phyloP scores from a whole-genome alignment of 1,284 basidiomycete species.

The Apiotrichum sp. region DNA sequence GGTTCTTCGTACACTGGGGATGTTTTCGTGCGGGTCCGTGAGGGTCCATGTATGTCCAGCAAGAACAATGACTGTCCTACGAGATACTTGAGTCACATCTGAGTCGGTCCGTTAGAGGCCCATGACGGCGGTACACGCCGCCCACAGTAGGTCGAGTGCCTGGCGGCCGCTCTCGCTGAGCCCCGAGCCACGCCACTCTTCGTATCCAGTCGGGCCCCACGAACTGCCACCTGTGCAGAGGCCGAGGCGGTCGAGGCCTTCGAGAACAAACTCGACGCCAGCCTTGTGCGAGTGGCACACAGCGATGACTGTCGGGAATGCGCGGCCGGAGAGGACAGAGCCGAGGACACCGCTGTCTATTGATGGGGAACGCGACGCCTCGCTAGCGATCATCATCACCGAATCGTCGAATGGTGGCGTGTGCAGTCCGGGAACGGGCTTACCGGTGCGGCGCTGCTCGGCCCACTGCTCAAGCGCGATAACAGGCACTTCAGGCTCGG shows the following conservation, averaged over 20 bases:
- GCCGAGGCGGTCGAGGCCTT: slow-evolving; percentile 45
- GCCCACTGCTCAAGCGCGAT: slow-evolving; percentile 22
- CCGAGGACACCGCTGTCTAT: background rate
- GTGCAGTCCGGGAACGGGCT: slow-evolving; percentile 8
- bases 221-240: slow-evolving; percentile 44
- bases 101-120: slow-evolving; percentile 19
- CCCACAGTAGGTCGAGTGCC: slow-evolving; percentile 43
- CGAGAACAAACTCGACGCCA: slow-evolving; percentile 47
- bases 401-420: slow-evolving; percentile 11
- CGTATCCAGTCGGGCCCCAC: slow-evolving; percentile 47
- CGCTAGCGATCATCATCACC: background rate
- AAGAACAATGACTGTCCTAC: no score
- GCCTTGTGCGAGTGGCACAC: slow-evolving; percentile 45
- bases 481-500: slow-evolving; percentile 22
- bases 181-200: slow-evolving; percentile 46
- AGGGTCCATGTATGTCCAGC: no score
- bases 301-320: slow-evolving; percentile 46
- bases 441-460: slow-evolving; percentile 19
- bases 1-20: background rate
- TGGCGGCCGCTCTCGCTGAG: slow-evolving; percentile 41
- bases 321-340: slow-evolving; percentile 21
- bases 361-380: slow-evolving; percentile 5
- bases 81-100: no score
- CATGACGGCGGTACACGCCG: slow-evolving; percentile 44
- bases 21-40: no score